Evolutionary conservation across 2,329 filamentous ascomycete genomes (phyloP), one percentile per base, ranked within the genome.

Genomic region (Fusarium liriodendri): DNA sequence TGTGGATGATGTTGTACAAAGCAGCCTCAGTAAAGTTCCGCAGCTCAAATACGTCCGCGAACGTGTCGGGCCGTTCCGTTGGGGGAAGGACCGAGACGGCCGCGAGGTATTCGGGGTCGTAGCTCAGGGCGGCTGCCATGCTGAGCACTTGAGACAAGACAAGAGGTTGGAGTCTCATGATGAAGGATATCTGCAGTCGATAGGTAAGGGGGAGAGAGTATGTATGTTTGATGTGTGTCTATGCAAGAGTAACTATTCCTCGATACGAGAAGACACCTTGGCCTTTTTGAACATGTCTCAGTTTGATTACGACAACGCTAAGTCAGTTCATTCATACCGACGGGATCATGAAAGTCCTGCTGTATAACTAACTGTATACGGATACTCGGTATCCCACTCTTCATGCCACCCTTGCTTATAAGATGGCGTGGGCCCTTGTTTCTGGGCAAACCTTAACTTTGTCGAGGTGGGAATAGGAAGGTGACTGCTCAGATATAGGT

Each of bases 41-140:
- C n/a, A 72, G 29, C 37, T 72, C 67, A 33, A 62, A 50, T 14
- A 63, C 62, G 8, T 66, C 57, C 2, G 57, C 57, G 33, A 66
- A 65, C 2, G 64, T 35, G 58, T 65, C 22, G 27, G 57, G 25
- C 18, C 52, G 55, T n/a, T 54, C 20, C 27, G 60, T 3, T 1
- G 35, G 35, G 6, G 50, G 25, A 25, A 60, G 22, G 45, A 14
- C n/a, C n/a, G 50, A n/a, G 62, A 38, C 29, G 40, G 57, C 18
- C 20, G 11, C 33, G 40, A 55, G 52, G 13, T 68, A 71, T 40
- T 73, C 67, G 5, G 70, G 61, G 18, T 73, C 61, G 29, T 60
- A 67, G 55, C 66, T 64, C 5, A 69, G 29, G 13, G 52, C 27
- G 59, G 66, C 64, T 64, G 64, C 33, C 16, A 42, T 20, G 45